Evolutionary conservation across 768 basidiomycete species (phyloP).

Genomic region (Tephrocybe sp.): DNA sequence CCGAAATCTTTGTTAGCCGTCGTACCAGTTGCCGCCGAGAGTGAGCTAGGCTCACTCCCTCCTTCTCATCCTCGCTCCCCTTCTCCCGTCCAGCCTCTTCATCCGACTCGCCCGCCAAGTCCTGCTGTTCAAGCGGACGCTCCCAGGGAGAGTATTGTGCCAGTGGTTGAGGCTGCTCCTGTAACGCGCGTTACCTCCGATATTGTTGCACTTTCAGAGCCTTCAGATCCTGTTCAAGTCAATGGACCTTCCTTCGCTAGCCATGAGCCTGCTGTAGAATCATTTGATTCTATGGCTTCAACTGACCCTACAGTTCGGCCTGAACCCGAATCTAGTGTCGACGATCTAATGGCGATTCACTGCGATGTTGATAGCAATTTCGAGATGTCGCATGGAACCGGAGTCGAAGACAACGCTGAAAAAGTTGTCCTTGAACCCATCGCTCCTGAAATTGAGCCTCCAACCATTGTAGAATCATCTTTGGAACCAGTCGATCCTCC

Average conservation of each 20-base stretch:
- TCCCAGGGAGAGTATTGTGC: constrained; percentile 6
- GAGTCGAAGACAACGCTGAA: too few species aligned
- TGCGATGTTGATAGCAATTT: too few species aligned
- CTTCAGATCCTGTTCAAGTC: background rate
- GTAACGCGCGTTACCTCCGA: background rate
- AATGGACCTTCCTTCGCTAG: background rate
- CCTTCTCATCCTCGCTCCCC: constrained; percentile 1
- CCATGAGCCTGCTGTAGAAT: background rate
- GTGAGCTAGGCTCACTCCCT: background rate
- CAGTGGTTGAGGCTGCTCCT: background rate
- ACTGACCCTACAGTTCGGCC: background rate
- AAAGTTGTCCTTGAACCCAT: background rate
- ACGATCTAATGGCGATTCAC: too few species aligned
- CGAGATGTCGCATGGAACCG: too few species aligned
- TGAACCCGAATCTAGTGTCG: background rate
- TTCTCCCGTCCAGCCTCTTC: background rate
- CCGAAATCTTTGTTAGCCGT: constrained; percentile 25
- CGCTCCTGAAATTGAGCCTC: background rate
- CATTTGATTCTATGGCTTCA: background rate
- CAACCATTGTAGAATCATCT: background rate
- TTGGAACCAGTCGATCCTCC: background rate
- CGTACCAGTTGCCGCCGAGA: background rate
- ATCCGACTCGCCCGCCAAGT: constrained; percentile 1
- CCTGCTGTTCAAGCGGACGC: constrained; percentile 3
- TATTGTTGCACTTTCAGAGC: background rate